Conservation (phyloP, 441 rosid species). For the Pelargonium cotyledonis region DNA sequence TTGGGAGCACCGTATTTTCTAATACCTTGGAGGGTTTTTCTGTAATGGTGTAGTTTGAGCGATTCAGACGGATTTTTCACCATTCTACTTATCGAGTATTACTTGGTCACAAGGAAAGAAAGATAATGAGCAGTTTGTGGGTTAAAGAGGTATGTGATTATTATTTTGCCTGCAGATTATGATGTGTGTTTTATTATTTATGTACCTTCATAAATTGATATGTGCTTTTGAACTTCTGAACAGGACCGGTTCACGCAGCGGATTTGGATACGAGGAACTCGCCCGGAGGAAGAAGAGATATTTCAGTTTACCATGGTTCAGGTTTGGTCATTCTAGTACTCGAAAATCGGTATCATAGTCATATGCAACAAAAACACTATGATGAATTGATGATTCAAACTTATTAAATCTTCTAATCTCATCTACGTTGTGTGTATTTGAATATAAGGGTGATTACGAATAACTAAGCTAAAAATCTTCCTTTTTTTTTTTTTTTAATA, state of each 20-base stretch:
- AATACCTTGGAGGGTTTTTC: slow-evolving; percentile 13
- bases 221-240: slow-evolving; percentile 8
- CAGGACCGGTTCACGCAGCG: slow-evolving; percentile 77
- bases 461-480: no score
- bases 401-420: no score
- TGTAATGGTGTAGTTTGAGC: slow-evolving; percentile 50
- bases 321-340: slow-evolving; percentile 33
- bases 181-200: background rate
- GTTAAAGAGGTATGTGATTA: slow-evolving; percentile 56
- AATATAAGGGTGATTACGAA: no score
- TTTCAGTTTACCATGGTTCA: slow-evolving; percentile 86
- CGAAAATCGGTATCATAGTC: background rate
- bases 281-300: slow-evolving; percentile 82
- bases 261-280: slow-evolving; percentile 73
- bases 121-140: slow-evolving; percentile 67
- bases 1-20: background rate
- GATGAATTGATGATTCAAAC: no score
- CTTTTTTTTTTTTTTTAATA: no score
- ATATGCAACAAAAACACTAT: background rate
- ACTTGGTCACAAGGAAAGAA: slow-evolving; percentile 79
- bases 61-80: slow-evolving; percentile 87
- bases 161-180: background rate
- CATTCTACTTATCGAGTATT: slow-evolving; percentile 80
- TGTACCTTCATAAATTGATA: background rate
- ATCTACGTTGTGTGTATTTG: no score